Conservation (phyloP, 2,329 filamentous ascomycete species). For the Colletotrichum orchidophilum region DNA sequence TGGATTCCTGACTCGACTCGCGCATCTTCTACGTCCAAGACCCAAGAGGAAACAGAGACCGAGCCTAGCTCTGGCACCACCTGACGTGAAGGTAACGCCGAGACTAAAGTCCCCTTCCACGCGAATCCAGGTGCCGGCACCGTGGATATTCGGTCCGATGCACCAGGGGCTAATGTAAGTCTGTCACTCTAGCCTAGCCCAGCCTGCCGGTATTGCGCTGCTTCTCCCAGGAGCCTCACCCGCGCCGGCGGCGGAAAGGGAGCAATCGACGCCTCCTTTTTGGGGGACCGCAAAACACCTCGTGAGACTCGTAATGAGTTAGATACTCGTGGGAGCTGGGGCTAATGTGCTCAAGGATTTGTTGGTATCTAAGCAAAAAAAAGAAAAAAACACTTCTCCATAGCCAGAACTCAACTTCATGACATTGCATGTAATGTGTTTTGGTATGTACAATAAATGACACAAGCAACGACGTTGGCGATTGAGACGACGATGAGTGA, state of each 20-base stretch:
- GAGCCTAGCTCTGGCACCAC: background rate
- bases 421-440: too few species aligned
- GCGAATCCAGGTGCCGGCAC: background rate
- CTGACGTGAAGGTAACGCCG: slow-evolving; percentile 9
- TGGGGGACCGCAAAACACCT: background rate
- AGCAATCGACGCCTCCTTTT: background rate
- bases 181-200: background rate
- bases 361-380: background rate
- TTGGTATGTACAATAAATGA: too few species aligned
- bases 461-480: background rate
- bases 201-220: background rate
- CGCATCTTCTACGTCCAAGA: background rate
- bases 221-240: background rate
- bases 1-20: background rate
- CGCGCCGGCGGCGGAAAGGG: background rate
- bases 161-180: background rate
- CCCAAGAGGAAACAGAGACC: background rate
- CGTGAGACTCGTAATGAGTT: background rate
- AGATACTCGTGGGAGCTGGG: background rate
- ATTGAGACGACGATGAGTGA: background rate
- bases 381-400: background rate
- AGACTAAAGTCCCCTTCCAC: background rate
- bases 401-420: background rate
- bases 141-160: slow-evolving; percentile 14
- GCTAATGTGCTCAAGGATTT: background rate